Evolutionary conservation across 1,284 basidiomycete genomes (phyloP).

Genomic region (Melampsora larici-populina): DNA sequence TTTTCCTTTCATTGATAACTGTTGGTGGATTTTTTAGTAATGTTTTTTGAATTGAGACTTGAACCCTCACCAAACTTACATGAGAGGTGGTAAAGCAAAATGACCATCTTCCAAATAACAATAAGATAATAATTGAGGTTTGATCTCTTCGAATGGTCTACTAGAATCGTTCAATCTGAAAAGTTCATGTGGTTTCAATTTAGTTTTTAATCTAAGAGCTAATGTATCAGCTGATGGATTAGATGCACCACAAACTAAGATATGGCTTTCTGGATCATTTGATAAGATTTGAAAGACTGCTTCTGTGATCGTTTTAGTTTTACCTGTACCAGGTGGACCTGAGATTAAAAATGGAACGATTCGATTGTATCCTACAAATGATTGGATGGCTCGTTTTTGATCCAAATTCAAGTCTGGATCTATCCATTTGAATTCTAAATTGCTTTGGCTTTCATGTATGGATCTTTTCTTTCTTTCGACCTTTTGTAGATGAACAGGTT

Average conservation of each 20-base stretch:
- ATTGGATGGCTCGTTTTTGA: too few relatives aligned
- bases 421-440: too few relatives aligned
- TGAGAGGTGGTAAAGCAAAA: slow-evolving; percentile 48
- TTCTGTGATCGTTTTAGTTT: slow-evolving; percentile 55
- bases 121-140: slow-evolving; percentile 46
- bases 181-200: slow-evolving; percentile 46
- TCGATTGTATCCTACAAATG: not conserved
- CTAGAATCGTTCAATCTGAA: slow-evolving; percentile 53
- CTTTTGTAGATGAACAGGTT: too few relatives aligned
- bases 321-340: slow-evolving; percentile 52
- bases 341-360: slow-evolving; percentile 47
- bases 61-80: slow-evolving; percentile 18
- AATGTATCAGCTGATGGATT: slow-evolving; percentile 56
- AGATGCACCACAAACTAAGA: slow-evolving; percentile 55
- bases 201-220: slow-evolving; percentile 50
- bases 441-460: too few relatives aligned
- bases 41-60: slow-evolving; percentile 1
- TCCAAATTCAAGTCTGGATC: too few relatives aligned
- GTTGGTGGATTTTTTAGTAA: slow-evolving; percentile 1
- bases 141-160: slow-evolving; percentile 55
- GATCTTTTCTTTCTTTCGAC: too few relatives aligned
- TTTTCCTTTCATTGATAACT: slow-evolving; percentile 1
- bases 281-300: slow-evolving; percentile 53
- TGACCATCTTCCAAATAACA: slow-evolving; percentile 48
- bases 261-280: slow-evolving; percentile 47